Base-by-base conservation (phyloP, 176 grass and related monocot genomes). In the Zea luxurians region DNA sequence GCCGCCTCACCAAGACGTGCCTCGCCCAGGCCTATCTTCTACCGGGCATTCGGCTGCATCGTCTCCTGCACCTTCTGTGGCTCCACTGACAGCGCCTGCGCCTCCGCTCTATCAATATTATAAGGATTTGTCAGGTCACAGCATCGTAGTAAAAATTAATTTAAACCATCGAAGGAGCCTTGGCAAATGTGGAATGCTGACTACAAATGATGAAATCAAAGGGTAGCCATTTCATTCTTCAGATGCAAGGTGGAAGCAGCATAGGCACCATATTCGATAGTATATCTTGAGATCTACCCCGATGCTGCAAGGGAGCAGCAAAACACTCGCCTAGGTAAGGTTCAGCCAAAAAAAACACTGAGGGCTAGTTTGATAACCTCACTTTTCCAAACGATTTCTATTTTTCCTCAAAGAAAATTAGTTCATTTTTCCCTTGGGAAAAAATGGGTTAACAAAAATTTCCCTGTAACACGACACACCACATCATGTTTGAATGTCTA, bases 91-190 rank as follows among this genome's bases (percentile, higher is more conserved):
- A 0, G 11, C 41, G 7, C 47, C 13, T 13, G 27, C 7, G 11
- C 13, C 47, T 58, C 15, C 80, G 13, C 21, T 37, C 83, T 84
- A 44, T 50, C 15, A 13, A 83, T 37, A 16, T 47, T 37, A 16
- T 47, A 83, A 54, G 3, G 3, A 58, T 68, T 36, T 40, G 68
- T 84, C 45, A 84, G 54, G 13, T 78, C 45, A 13, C 21, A 12
- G 6, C 38, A 85, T 50, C 37, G 1, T 37, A 17, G 48, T 4
- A 9, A 54, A 38, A 54, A 37, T 6, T 10, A 48, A 58, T n/a
- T 15, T 48, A 79, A 79, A 6, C 9, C 34, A 15, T 35, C 67
- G 16, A 45, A 45, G 9, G 11, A 52, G 4, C 21, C 38, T 57
- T 36, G 3, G 5, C 10, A 20, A 73, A 67, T 57, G 41, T n/a